phyloP scores from a whole-genome alignment of 805 yeast genomes.

The Candida orba region DNA sequence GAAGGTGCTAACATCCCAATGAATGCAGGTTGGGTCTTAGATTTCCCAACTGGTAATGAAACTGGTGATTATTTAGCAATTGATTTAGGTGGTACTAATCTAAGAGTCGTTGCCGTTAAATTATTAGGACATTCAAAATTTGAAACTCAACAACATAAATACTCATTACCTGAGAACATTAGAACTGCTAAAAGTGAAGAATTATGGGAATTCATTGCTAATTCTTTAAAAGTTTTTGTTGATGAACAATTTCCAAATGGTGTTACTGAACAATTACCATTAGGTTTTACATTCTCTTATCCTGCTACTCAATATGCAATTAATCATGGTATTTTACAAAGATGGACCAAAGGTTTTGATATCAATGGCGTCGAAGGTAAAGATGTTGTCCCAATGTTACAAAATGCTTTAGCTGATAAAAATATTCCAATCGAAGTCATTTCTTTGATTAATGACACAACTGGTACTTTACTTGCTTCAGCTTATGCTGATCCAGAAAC shows the following conservation, averaged over 20 bases:
- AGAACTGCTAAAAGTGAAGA: conserved; percentile 75
- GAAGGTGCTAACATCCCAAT: conserved; percentile 87
- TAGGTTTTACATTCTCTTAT: conserved; percentile 94
- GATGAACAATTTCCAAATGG: conserved; percentile 65
- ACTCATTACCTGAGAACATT: conserved; percentile 65
- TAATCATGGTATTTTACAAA: conserved; percentile 79
- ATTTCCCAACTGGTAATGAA: conserved; percentile 87
- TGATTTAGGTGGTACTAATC: conserved; percentile 95
- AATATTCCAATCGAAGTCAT: conserved; percentile 78
- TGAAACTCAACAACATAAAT: conserved; percentile 82
- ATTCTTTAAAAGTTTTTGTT: conserved; percentile 64
- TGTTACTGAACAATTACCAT: conserved; percentile 51
- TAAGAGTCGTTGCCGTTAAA: conserved; percentile 84
- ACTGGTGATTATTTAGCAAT: conserved; percentile 86
- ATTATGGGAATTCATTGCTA: conserved; percentile 83
- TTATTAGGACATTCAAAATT: conserved; percentile 79
- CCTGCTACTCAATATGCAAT: conserved; percentile 82
- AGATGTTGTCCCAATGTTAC: conserved; percentile 90
- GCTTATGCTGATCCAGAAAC: conserved; percentile 84
- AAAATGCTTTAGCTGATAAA: conserved; percentile 56
- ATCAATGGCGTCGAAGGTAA: conserved; percentile 89
- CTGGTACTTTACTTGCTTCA: conserved; percentile 95
- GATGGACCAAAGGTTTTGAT: conserved; percentile 98
- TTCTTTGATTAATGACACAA: conserved; percentile 93
- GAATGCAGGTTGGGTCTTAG: conserved; percentile 97